These are phyloP conservation scores for Shiraia bambusicola DNA, from an alignment of 2,329 filamentous ascomycete species.

Conservation along the genomic window DNA sequence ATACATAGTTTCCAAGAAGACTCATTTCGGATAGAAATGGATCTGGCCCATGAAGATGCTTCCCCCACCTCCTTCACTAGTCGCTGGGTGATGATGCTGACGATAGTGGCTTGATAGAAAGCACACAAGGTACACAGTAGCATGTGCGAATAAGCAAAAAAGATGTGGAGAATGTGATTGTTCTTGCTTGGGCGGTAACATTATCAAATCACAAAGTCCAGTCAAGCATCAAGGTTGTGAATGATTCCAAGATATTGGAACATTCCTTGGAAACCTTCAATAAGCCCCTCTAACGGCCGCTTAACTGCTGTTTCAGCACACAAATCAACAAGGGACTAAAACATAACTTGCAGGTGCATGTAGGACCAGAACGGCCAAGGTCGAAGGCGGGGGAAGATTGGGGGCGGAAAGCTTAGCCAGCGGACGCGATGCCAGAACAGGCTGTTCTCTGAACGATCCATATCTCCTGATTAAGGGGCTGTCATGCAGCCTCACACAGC, in stretches of 20 bases:
- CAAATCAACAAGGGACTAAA: neutral
- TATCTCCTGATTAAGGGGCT: neutral
- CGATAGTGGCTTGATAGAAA: conserved; percentile 4
- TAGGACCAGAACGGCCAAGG: conserved; percentile 8
- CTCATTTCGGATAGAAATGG: neutral
- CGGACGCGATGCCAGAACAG: conserved; percentile 7
- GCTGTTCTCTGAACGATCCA: neutral
- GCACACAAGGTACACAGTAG: neutral
- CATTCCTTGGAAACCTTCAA: neutral
- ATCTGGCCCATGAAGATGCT: neutral
- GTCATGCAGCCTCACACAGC: conserved; percentile 1
- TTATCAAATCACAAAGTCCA: too few relatives aligned
- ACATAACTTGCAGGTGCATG: conserved; percentile 5
- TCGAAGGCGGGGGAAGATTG: conserved; percentile 15
- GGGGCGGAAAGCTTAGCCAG: conserved; percentile 18
- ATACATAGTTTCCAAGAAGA: neutral
- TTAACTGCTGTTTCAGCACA: neutral
- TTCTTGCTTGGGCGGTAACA: too few relatives aligned
- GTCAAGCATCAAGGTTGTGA: too few relatives aligned
- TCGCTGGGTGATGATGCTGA: conserved; percentile 4
- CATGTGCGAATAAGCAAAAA: neutral
- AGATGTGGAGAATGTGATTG: too few relatives aligned
- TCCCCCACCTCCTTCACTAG: neutral
- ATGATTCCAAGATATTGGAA: too few relatives aligned
- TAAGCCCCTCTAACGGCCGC: neutral